Evolutionary conservation across 208 protist species (phyloP).

Genomic region (Wallacemonas sp.): DNA sequence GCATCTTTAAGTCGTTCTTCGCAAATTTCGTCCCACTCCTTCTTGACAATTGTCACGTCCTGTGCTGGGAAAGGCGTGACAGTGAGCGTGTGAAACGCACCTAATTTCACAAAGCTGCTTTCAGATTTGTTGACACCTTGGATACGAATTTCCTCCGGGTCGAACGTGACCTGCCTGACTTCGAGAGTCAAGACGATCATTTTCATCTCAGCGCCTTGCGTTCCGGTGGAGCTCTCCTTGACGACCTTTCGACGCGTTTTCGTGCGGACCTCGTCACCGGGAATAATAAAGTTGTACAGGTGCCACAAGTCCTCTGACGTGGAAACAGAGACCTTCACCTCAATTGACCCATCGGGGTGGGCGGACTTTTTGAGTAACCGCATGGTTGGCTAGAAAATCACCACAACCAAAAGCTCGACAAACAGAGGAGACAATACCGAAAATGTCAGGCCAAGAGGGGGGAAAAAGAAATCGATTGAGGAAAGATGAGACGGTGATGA

Average conservation of each 20-base stretch:
- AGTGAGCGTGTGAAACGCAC: conserved; percentile 93
- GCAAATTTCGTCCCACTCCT: conserved; percentile 87
- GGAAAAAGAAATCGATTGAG: too few species aligned
- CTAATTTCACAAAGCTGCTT: conserved; percentile 91
- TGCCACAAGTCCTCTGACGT: conserved; percentile 97
- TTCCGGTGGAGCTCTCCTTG: conserved; percentile 61
- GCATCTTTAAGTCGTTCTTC: conserved; percentile 69
- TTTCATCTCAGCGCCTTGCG: conserved; percentile 51
- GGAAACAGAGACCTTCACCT: conserved; percentile 86
- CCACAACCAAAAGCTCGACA: too few species aligned
- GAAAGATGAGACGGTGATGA: too few species aligned
- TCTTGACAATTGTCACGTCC: conserved; percentile 92
- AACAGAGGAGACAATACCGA: too few species aligned
- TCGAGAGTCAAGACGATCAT: conserved; percentile 58
- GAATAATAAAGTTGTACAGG: conserved; percentile 95
- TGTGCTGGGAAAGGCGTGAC: conserved; percentile 84
- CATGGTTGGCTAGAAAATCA: conserved; percentile 42
- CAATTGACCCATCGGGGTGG: conserved; percentile 77
- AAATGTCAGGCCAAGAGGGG: too few species aligned
- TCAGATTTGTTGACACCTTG: conserved; percentile 90
- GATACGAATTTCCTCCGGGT: conserved; percentile 75
- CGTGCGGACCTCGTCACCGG: conserved; percentile 77
- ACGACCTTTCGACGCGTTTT: conserved; percentile 78
- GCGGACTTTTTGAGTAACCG: conserved; percentile 52
- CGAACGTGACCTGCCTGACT: conserved; percentile 66